phyloP scores from a whole-genome alignment of 192 early-diverging fungal species.

The Backusella sp. region DNA sequence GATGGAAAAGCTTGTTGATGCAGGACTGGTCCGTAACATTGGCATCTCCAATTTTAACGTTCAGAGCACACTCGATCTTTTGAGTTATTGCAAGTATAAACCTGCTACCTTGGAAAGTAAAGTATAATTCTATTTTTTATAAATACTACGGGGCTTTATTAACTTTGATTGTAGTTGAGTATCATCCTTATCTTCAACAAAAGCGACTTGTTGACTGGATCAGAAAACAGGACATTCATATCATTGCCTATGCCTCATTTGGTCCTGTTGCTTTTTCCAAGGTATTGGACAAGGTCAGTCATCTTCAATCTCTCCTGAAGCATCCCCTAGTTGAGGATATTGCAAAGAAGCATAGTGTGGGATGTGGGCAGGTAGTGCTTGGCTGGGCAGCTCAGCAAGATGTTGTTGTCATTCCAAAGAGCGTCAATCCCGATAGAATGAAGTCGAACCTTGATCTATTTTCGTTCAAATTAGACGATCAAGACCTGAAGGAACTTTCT shows the following conservation, averaged over 20 bases:
- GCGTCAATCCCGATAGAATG: too few relatives aligned
- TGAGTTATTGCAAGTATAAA: constrained; percentile 54
- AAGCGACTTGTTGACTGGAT: not conserved
- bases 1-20: constrained; percentile 68
- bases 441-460: too few relatives aligned
- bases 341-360: constrained; percentile 37
- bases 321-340: constrained; percentile 37
- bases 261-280: not conserved
- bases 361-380: constrained; percentile 57
- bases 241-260: too few relatives aligned
- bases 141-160: too few relatives aligned
- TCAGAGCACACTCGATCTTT: constrained; percentile 46
- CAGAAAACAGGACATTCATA: too few relatives aligned
- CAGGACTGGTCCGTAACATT: constrained; percentile 52
- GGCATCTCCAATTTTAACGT: constrained; percentile 35
- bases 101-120: constrained; percentile 64
- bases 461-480: constrained; percentile 21
- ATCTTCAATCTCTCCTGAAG: constrained; percentile 42
- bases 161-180: constrained; percentile 44
- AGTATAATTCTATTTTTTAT: not conserved
- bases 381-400: constrained; percentile 64
- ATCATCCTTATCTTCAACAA: constrained; percentile 73
- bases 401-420: constrained; percentile 43
- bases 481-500: constrained; percentile 49
- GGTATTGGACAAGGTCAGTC: not conserved